Conservation (phyloP, 441 rosid genomes). For the Jatropha podagrica region DNA sequence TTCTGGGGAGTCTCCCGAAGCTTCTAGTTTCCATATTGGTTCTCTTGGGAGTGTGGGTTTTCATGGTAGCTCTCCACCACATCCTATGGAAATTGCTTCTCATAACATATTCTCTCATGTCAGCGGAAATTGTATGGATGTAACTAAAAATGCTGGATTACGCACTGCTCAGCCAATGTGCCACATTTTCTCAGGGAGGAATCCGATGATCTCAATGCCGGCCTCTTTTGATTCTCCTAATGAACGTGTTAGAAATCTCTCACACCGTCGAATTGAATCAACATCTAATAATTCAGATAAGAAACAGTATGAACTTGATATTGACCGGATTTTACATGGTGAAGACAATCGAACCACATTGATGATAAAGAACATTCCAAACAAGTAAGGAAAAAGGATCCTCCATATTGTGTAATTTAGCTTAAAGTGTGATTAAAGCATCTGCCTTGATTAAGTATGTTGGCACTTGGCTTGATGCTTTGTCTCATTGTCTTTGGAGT, state of each 20-base stretch:
- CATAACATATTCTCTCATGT: slow-evolving; percentile 42
- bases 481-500: not conserved
- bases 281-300: slow-evolving; percentile 55
- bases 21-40: slow-evolving; percentile 52
- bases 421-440: not conserved
- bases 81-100: slow-evolving; percentile 50
- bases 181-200: slow-evolving; percentile 50
- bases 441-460: not conserved
- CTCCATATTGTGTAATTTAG: not conserved
- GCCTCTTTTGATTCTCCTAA: slow-evolving; percentile 52
- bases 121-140: slow-evolving; percentile 46
- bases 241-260: slow-evolving; percentile 51
- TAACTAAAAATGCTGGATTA: slow-evolving; percentile 41
- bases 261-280: slow-evolving; percentile 55
- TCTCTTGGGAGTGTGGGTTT: slow-evolving; percentile 55
- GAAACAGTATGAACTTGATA: slow-evolving; percentile 69
- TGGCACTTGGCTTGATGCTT: not conserved
- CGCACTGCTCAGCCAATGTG: slow-evolving; percentile 52
- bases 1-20: slow-evolving; percentile 54
- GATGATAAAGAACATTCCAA: slow-evolving; percentile 86
- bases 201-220: slow-evolving; percentile 44
- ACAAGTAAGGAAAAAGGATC: slow-evolving; percentile 48
- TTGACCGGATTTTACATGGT: slow-evolving; percentile 59
- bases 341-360: slow-evolving; percentile 71
- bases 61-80: slow-evolving; percentile 44